A percentile compares a stretch with the other conserved stretches of the same genome.
phyloP scores from a whole-genome alignment of 2,329 filamentous ascomycete species.

The Monosporascus sp. region DNA sequence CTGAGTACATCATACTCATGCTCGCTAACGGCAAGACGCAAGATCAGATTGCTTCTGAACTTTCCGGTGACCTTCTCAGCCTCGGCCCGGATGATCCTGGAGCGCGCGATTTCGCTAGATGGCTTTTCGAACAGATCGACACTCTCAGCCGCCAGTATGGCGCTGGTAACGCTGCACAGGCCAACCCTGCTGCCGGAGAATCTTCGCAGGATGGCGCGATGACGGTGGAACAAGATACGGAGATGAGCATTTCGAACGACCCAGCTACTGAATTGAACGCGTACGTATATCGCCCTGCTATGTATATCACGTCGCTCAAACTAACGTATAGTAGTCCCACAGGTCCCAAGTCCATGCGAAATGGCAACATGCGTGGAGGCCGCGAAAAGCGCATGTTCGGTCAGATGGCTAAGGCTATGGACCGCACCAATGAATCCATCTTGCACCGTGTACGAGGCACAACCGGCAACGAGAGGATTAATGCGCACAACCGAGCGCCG shows the following conservation, averaged over 20 bases:
- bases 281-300: constrained; percentile 39
- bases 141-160: constrained; percentile 60
- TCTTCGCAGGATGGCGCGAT: constrained; percentile 18
- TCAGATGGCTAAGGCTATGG: constrained; percentile 78
- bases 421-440: constrained; percentile 67
- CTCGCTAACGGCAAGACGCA: constrained; percentile 91
- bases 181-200: constrained; percentile 17
- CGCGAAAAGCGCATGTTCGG: constrained; percentile 81
- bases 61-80: constrained; percentile 80
- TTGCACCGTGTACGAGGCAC: constrained; percentile 75
- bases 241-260: constrained; percentile 61
- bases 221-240: constrained; percentile 57
- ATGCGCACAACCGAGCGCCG: constrained; percentile 66
- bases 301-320: constrained; percentile 9
- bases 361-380: constrained; percentile 42
- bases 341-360: constrained; percentile 90
- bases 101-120: constrained; percentile 78
- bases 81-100: constrained; percentile 78
- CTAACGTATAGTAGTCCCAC: constrained; percentile 67
- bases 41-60: constrained; percentile 80
- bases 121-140: constrained; percentile 89
- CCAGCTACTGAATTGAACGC: constrained; percentile 48
- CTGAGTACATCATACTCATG: constrained; percentile 97
- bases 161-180: constrained; percentile 34
- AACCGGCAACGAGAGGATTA: constrained; percentile 73